Percentiles rank a stretch among this genome's conserved stretches.
Conservation (phyloP, 306 rosid genomes). For the Elaeagnus macrophylla region DNA sequence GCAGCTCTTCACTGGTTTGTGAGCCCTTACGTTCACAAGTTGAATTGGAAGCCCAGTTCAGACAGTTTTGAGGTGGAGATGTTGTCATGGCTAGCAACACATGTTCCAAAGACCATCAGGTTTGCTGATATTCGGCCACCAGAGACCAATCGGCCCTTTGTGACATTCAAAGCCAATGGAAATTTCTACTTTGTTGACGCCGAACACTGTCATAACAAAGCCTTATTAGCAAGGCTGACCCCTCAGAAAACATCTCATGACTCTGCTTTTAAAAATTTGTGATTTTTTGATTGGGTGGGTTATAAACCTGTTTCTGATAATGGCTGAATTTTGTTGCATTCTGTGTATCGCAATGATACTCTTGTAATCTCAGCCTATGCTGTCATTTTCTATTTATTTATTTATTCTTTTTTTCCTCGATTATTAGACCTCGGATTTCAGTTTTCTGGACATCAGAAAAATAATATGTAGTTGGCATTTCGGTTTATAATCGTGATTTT, state of each 20-base stretch:
- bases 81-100: slow-evolving; percentile 72
- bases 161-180: slow-evolving; percentile 74
- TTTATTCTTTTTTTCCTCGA: too few relatives aligned
- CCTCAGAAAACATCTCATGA: slow-evolving; percentile 45
- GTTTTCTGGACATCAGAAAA: slow-evolving; percentile 1
- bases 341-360: background rate
- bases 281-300: slow-evolving; percentile 11
- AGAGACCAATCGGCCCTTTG: slow-evolving; percentile 70
- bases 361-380: background rate
- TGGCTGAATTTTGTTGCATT: slow-evolving; percentile 2
- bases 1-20: slow-evolving; percentile 79
- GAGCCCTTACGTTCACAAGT: slow-evolving; percentile 74
- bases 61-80: slow-evolving; percentile 79
- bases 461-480: background rate
- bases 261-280: slow-evolving; percentile 54
- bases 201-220: slow-evolving; percentile 80
- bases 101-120: slow-evolving; percentile 41
- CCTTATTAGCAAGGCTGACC: slow-evolving; percentile 66
- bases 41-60: slow-evolving; percentile 79
- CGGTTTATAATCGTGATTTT: too few relatives aligned
- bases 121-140: slow-evolving; percentile 70
- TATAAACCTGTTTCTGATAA: background rate
- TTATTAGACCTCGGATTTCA: background rate
- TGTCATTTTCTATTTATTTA: background rate
- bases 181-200: slow-evolving; percentile 62